phyloP scores from a whole-genome alignment of 1,139 yeast genomes.

The Kurtzmaniella quercitrusa region DNA sequence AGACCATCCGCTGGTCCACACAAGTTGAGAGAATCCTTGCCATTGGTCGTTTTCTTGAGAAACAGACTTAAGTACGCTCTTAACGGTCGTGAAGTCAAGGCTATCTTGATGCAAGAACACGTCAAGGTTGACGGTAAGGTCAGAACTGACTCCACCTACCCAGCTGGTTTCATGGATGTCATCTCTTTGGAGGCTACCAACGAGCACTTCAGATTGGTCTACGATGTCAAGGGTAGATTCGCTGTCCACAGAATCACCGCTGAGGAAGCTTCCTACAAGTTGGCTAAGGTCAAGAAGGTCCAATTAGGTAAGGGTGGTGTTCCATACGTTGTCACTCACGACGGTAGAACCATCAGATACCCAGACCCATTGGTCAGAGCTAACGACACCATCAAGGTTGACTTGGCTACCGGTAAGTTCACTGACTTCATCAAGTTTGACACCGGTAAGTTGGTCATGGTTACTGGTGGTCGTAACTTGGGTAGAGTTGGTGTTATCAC shows the following conservation, averaged over 20 bases:
- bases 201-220: conserved; percentile 95
- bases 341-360: conserved; percentile 97
- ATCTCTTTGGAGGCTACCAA: conserved; percentile 91
- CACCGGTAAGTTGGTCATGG: conserved; percentile 89
- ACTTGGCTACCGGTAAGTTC: conserved; percentile 89
- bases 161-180: conserved; percentile 98
- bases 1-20: conserved; percentile 99
- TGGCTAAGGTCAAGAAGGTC: conserved; percentile 92
- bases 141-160: conserved; percentile 95
- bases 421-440: conserved; percentile 85
- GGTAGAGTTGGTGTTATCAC: conserved; percentile 96
- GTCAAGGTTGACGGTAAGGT: conserved; percentile 95
- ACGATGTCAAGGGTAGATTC: conserved; percentile 95
- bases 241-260: conserved; percentile 97
- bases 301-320: conserved; percentile 95
- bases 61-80: conserved; percentile 98
- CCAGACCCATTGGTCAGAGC: conserved; percentile 93
- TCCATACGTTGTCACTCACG: conserved; percentile 96
- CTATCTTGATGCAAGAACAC: conserved; percentile 96
- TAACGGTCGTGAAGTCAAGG: conserved; percentile 98
- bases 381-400: conserved; percentile 93
- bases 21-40: conserved; percentile 98
- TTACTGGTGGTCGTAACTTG: conserved; percentile 98
- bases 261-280: conserved; percentile 94
- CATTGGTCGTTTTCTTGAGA: conserved; percentile 96